Evolutionary conservation across 139 green algal genomes (phyloP), one percentile per base, ranked within the genome.

Genomic region (Tetratostichococcus sp.): DNA sequence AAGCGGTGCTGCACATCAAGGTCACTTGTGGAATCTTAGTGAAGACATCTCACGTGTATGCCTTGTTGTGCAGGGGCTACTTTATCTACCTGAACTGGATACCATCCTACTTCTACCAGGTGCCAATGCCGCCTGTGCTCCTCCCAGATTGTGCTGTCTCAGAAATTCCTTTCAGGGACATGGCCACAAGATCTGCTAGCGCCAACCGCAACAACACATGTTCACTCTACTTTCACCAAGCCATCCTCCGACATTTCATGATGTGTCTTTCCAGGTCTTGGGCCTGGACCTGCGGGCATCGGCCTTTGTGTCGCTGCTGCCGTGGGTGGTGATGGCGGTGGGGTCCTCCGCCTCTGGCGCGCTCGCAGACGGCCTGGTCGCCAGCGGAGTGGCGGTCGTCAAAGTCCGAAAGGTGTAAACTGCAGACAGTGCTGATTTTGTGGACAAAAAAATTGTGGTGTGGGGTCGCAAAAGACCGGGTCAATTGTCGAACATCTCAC

Each of bases 51-150:
- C n/a, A n/a, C n/a, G n/a, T n/a, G n/a, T n/a, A n/a, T n/a, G n/a
- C n/a, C n/a, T n/a, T n/a, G n/a, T n/a, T n/a, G n/a, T n/a, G n/a
- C n/a, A n/a, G n/a, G 81, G 91, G 91, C 11, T 97, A 96, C 82
- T 97, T 97, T 82, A 94, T 97, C 57, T 96, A 95, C 85, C 89
- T 97, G 32, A 94, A 92, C 83, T 97, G 93, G 93, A 94, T 97
- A 88, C 93, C 93, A 6, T 89, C 91, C 17, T 97, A 95, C 80
- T 97, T 97, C 74, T 85, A 86, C 75, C 80, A 83, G 75, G 86
- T 91, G 57, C 1, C 74, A 23, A 32, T 50, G 39, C 6, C 11
- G 39, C 11, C 11, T 50, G 39, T 50, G 39, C 39, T n/a, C n/a
- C n/a, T n/a, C n/a, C n/a, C n/a, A n/a, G n/a, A n/a, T n/a, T n/a